Percentiles rank a stretch among this genome's conserved stretches.
Conservation (phyloP, 2,329 filamentous ascomycete species). For the Albifimbria verrucaria region DNA sequence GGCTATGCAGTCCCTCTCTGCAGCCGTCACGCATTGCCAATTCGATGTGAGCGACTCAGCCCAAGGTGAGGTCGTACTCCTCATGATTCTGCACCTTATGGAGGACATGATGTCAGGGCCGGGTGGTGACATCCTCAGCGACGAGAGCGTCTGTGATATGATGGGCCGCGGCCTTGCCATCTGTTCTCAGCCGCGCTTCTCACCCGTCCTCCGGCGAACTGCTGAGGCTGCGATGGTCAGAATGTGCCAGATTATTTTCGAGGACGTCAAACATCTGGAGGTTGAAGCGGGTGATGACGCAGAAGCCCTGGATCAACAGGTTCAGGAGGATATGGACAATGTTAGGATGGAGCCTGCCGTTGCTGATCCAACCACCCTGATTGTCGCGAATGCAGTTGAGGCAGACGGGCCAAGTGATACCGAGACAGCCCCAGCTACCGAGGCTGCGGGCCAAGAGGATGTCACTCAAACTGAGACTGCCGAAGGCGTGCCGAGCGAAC, state of each 20-base stretch:
- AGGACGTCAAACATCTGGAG: slow-evolving; percentile 79
- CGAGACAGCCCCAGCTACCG: slow-evolving; percentile 43
- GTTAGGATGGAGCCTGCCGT: slow-evolving; percentile 68
- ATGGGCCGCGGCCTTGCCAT: slow-evolving; percentile 98
- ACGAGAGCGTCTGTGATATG: slow-evolving; percentile 98
- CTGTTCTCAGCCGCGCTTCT: slow-evolving; percentile 90
- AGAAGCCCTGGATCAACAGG: slow-evolving; percentile 62
- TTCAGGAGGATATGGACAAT: slow-evolving; percentile 66
- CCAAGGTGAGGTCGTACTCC: slow-evolving; percentile 89
- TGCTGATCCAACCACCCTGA: neutral
- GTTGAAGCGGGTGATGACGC: slow-evolving; percentile 67
- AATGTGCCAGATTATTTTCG: slow-evolving; percentile 99
- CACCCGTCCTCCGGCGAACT: slow-evolving; percentile 82
- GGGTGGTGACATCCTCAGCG: slow-evolving; percentile 88
- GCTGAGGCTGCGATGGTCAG: slow-evolving; percentile 97
- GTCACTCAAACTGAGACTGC: slow-evolving; percentile 6
- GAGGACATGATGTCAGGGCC: slow-evolving; percentile 96
- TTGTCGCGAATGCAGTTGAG: slow-evolving; percentile 10
- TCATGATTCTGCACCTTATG: slow-evolving; percentile 96
- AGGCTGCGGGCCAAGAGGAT: neutral
- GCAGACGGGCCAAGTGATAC: slow-evolving; percentile 40
- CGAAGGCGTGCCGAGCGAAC: slow-evolving; percentile 21
- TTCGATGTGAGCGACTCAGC: slow-evolving; percentile 96
- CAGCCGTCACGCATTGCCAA: slow-evolving; percentile 93
- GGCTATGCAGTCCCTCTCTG: slow-evolving; percentile 91